Evolutionary conservation across 169 alveolate genomes (phyloP), one percentile per base, ranked within the genome.

Genomic region (Plasmodium billcollinsi): DNA sequence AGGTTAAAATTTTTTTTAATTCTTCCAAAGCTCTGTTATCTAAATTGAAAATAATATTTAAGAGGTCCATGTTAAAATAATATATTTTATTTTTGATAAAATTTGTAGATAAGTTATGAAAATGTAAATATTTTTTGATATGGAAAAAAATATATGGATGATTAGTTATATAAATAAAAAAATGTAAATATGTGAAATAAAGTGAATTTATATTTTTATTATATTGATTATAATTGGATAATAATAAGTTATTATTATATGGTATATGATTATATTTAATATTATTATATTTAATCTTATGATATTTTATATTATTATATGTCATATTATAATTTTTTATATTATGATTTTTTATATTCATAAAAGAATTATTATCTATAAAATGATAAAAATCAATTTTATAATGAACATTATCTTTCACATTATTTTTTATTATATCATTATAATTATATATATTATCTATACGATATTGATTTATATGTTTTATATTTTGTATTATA

Each of bases 71-170:
- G 18, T 80, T 61, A 4, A 80, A 69, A 29, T 66, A 80, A 56
- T 69, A 80, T 21, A 62, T 58, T 59, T 72, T 66, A 29, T 56
- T 80, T 80, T 54, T 70, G 33, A 80, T 5, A 7, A 69, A 69
- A 50, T 80, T 69, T 71, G 85, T 54, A 7, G 90, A 69, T 62
- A 54, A 69, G 12, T 78, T 33, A 58, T 80, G 90, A 49, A 69
- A 80, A 45, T 80, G 90, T 43, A 80, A 69, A 58, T 80, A 80
- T 54, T 80, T 80, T 58, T 80, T 80, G 12, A 80, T 69, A 50
- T 80, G 90, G 45, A 63, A 72, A 54, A 80, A 58, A 29, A 69
- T 80, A 0, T 80, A 52, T 21, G 90, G 90, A 20, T 80, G 26
- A 67, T 80, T 69, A 2, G 90, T 69, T 29, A 80, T 69, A 33